Evolutionary conservation across 169 alveolate genomes (phyloP), one percentile per base, ranked within the genome.

Genomic region (Eimeria sp.): DNA sequence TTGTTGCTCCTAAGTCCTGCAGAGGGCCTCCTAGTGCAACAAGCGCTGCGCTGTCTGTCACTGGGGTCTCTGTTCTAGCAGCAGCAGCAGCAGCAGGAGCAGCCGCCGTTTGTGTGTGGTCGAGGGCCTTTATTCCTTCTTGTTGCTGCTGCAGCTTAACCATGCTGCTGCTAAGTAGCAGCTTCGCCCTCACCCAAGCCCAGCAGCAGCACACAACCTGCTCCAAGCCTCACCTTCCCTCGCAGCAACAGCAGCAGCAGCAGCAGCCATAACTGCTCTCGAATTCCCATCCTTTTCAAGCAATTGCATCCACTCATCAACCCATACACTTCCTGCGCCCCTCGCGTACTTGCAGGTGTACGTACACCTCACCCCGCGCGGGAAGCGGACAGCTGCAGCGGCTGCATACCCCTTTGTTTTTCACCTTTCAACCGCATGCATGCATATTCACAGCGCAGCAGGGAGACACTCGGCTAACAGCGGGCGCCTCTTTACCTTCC

Each of bases 31-130:
- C 89, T 40, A 45, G 89, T 47, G 70, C 89, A 14, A 54, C 51
- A 45, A 63, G 70, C 89, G 61, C 73, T 47, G 91, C 51, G 61
- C 91, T 83, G 91, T 49, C 91, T 51, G 91, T n/a, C 20, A 63
- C 49, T 47, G 89, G 70, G 91, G 91, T 63, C 54, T 67, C 73
- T 83, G 49, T 83, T 54, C 61, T 34, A 34, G 61, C 61, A 11
- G 47, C 83, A 25, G 43, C 83, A 5, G n/a, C n/a, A 13, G 27
- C 91, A 83, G n/a, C 30, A 83, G 34, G 75, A 27, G 49, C 73
- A 22, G 75, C 91, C 11, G 82, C 49, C 6, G 45, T 72, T n/a
- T 57, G 91, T 83, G 73, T 54, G 91, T 54, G 75, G 75, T 67
- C 16, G 14, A 83, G 73, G n/a, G 73, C 75, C 49, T 7, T 13